Conservation (phyloP, 2,329 filamentous ascomycete species). For the Uncinocarpus reesii region DNA sequence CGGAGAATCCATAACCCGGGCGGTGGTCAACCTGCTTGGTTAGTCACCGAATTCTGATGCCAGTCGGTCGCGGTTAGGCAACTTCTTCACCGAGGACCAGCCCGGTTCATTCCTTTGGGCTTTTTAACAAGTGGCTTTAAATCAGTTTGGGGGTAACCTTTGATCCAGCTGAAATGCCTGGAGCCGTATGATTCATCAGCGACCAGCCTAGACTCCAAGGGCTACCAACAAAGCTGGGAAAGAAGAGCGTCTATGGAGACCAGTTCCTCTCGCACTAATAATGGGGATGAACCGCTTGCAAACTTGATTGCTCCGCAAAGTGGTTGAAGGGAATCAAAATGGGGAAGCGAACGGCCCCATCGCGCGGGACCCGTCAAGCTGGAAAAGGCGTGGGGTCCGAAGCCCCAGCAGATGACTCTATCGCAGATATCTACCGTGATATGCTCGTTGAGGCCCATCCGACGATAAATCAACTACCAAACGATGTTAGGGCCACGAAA, state of each 20-base stretch:
- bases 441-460: conserved; percentile 12
- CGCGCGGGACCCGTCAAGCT: neutral
- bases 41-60: too few species aligned
- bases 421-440: conserved; percentile 13
- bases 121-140: too few species aligned
- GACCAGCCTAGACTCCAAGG: conserved; percentile 4
- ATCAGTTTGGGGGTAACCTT: too few species aligned
- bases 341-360: conserved; percentile 7
- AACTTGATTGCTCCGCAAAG: neutral
- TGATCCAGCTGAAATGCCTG: conserved; percentile 1
- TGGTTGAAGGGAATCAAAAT: conserved; percentile 1
- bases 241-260: neutral
- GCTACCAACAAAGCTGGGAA: neutral
- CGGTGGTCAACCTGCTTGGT: too few species aligned
- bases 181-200: neutral
- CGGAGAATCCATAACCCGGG: too few species aligned
- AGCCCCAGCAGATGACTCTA: conserved; percentile 7
- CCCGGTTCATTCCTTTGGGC: too few species aligned
- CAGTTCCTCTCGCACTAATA: neutral
- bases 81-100: too few species aligned
- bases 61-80: too few species aligned
- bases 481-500: conserved; percentile 11
- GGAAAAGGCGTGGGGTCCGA: neutral
- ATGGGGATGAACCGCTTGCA: neutral
- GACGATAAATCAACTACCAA: neutral